phyloP scores from a whole-genome alignment of 495 filamentous ascomycete species.

The Bacidia rubella region DNA sequence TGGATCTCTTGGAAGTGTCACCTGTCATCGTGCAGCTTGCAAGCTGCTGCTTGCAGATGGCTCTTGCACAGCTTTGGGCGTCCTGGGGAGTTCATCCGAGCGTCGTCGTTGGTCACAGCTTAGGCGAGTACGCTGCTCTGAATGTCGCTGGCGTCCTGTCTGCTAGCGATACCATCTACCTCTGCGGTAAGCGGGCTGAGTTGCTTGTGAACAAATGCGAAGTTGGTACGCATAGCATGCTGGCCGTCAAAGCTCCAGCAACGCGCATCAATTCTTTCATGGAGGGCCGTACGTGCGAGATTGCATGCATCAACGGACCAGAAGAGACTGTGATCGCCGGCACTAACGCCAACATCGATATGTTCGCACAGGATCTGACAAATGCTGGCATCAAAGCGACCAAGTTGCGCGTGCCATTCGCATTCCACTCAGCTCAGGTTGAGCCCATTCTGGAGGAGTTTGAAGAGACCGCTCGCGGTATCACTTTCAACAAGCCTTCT shows the following conservation, averaged over 20 bases:
- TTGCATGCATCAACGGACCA: conserved; percentile 40
- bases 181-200: conserved; percentile 55
- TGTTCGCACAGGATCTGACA: conserved; percentile 41
- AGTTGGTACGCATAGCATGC: conserved; percentile 46
- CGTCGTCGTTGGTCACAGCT: conserved; percentile 58
- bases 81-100: conserved; percentile 56
- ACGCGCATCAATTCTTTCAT: conserved; percentile 22
- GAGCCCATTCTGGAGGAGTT: conserved; percentile 51
- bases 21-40: conserved; percentile 29
- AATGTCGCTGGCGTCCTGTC: conserved; percentile 61
- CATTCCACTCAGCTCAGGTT: conserved; percentile 58
- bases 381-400: conserved; percentile 36
- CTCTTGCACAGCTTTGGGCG: conserved; percentile 51
- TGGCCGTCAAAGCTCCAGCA: conserved; percentile 25
- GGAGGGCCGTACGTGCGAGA: conserved; percentile 22
- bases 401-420: conserved; percentile 48
- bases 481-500: conserved; percentile 27
- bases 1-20: conserved; percentile 21
- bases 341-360: conserved; percentile 30
- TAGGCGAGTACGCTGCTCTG: conserved; percentile 65
- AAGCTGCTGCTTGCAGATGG: conserved; percentile 54
- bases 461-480: conserved; percentile 29
- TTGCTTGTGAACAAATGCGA: conserved; percentile 51
- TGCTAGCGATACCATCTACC: conserved; percentile 52
- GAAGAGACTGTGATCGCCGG: conserved; percentile 39